These are phyloP conservation scores for Xeromyces bisporus DNA, from an alignment of 495 filamentous ascomycete genomes.

Conservation along the genomic window DNA sequence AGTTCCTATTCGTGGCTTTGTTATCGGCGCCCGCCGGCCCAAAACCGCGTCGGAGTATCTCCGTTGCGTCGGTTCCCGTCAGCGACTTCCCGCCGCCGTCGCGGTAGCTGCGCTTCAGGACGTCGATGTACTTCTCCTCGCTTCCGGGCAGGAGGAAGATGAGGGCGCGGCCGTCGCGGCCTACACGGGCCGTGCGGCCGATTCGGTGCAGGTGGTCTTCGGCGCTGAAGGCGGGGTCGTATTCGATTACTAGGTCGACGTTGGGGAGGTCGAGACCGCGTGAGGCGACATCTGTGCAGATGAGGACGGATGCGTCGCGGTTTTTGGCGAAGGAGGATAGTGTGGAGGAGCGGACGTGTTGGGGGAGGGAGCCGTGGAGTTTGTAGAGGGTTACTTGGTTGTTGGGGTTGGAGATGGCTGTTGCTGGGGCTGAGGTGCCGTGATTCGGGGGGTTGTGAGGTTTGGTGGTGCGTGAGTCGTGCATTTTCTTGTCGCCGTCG, in stretches of 20 bases:
- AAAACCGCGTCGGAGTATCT: conserved; percentile 45
- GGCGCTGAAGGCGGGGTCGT: conserved; percentile 79
- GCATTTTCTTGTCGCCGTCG: neutral
- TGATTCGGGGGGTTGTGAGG: conserved; percentile 13
- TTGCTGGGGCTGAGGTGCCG: conserved; percentile 34
- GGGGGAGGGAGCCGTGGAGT: conserved; percentile 85
- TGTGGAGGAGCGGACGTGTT: conserved; percentile 70
- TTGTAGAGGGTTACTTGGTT: conserved; percentile 56
- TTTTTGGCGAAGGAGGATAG: conserved; percentile 56
- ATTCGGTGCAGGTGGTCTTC: conserved; percentile 90
- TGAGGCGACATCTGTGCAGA: conserved; percentile 90
- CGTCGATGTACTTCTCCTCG: conserved; percentile 75
- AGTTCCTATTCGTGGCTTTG: conserved; percentile 24
- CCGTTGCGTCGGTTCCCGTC: conserved; percentile 37
- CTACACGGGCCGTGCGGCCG: conserved; percentile 85
- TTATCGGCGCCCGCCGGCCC: conserved; percentile 19
- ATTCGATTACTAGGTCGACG: conserved; percentile 85
- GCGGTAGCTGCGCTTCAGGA: conserved; percentile 45
- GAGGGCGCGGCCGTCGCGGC: conserved; percentile 68
- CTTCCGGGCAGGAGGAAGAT: conserved; percentile 80
- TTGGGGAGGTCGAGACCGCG: conserved; percentile 88
- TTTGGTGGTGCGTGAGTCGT: neutral
- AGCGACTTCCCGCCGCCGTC: conserved; percentile 38
- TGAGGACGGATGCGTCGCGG: conserved; percentile 50
- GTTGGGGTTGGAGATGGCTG: conserved; percentile 30